A percentile compares a stretch with the other conserved stretches of the same genome.
These are phyloP conservation scores for Xylaria hypoxylon DNA, from an alignment of 2,329 filamentous ascomycete genomes.

Conservation along the genomic window DNA sequence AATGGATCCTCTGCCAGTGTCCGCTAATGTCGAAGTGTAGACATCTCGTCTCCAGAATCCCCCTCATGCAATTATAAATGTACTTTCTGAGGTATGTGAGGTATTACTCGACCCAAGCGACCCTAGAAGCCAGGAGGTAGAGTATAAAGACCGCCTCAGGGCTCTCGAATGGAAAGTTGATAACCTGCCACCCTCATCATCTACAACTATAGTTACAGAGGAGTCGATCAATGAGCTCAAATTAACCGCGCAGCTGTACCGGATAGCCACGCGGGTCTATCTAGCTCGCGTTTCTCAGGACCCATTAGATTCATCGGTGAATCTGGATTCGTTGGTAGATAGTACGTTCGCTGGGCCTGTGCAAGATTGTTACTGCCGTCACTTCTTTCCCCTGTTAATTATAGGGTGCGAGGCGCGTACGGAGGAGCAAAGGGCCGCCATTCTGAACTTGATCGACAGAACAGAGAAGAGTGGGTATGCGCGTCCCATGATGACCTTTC, in stretches of 20 bases:
- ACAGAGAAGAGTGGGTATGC: conserved; percentile 36
- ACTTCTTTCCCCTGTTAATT: conserved; percentile 54
- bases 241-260: conserved; percentile 38
- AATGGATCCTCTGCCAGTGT: background rate
- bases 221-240: background rate
- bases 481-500: conserved; percentile 45
- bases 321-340: conserved; percentile 42
- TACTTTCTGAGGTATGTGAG: conserved; percentile 44
- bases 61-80: conserved; percentile 37
- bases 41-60: conserved; percentile 28
- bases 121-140: conserved; percentile 30
- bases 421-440: conserved; percentile 50
- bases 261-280: conserved; percentile 41
- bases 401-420: conserved; percentile 52
- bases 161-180: conserved; percentile 33
- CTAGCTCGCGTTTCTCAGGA: conserved; percentile 44
- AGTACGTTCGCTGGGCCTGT: conserved; percentile 37
- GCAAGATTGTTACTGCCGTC: conserved; percentile 41
- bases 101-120: conserved; percentile 42
- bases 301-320: conserved; percentile 38
- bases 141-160: conserved; percentile 36
- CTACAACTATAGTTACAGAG: background rate
- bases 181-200: conserved; percentile 15
- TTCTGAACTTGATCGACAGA: conserved; percentile 50
- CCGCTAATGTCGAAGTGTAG: conserved; percentile 17